Conservation (phyloP, 495 filamentous ascomycete species). For the Articulospora tetracladia region DNA sequence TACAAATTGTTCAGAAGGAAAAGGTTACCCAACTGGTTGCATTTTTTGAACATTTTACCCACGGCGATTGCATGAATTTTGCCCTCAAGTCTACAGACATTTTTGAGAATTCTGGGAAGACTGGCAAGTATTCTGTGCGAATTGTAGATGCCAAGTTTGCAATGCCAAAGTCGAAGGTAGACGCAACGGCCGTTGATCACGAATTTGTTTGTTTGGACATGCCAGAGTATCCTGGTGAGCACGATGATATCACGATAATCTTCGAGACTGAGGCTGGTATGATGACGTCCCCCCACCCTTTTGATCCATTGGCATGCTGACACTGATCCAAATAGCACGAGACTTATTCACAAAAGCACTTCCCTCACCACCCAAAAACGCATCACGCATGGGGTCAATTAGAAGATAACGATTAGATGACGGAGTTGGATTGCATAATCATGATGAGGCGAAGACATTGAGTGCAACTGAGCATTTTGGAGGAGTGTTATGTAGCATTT, state of each 20-base stretch:
- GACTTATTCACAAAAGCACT: slow-evolving; percentile 21
- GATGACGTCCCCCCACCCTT: slow-evolving; percentile 26
- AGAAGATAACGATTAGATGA: slow-evolving; percentile 11
- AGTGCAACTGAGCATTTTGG: slow-evolving; percentile 17
- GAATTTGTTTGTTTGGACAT: slow-evolving; percentile 78
- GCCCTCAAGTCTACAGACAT: slow-evolving; percentile 74
- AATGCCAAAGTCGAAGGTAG: slow-evolving; percentile 47
- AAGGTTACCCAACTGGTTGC: slow-evolving; percentile 70
- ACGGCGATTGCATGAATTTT: slow-evolving; percentile 85
- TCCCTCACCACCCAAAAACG: slow-evolving; percentile 23
- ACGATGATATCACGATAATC: slow-evolving; percentile 80
- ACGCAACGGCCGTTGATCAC: slow-evolving; percentile 38
- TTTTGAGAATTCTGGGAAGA: slow-evolving; percentile 66
- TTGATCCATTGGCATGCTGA: slow-evolving; percentile 5
- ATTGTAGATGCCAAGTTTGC: slow-evolving; percentile 90
- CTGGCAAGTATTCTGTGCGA: slow-evolving; percentile 63
- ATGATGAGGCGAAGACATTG: slow-evolving; percentile 1
- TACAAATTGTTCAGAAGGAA: slow-evolving; percentile 75
- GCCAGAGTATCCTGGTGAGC: slow-evolving; percentile 83
- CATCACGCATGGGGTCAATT: slow-evolving; percentile 22
- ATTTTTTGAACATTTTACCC: slow-evolving; percentile 79
- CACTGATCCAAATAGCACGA: slow-evolving; percentile 15
- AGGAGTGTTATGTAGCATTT: slow-evolving; percentile 15
- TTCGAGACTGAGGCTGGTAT: slow-evolving; percentile 78
- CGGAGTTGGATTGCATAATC: slow-evolving; percentile 3